Base-by-base conservation (phyloP, 2,329 filamentous ascomycete species). In the Paracoccidioides lutzii region DNA sequence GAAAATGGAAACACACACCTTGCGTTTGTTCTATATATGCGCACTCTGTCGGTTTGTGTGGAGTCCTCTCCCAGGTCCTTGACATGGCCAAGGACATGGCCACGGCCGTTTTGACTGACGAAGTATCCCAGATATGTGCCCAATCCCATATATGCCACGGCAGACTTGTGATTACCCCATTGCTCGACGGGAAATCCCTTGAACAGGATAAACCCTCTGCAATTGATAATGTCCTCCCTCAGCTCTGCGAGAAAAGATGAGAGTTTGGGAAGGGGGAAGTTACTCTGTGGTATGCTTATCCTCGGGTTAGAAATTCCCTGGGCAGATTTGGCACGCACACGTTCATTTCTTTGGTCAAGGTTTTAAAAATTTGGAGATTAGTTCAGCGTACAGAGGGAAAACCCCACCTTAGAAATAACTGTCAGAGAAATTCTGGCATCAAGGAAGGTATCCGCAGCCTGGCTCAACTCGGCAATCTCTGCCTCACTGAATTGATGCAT, bases 171-270 rank as follows among this genome's bases (percentile, higher is more conserved):
- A 53, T 82, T 80, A 0, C 84, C 82, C 90, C 90, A 95, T 71
- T 79, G 68, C 45, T 79, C 65, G 0, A 90, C 87, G 0, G 88
- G 89, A 68, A 95, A 84, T 53, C 85, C 83, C 69, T 93, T 94
- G 76, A 94, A 93, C 12, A 95, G 79, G 60, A 93, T 86, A 73
- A 95, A 95, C 14, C 90, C 90, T 65, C 93, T 93, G 60, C 88
- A 89, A 66, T 94, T 81, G 55, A 94, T 71, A n/a, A 87, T 74
- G 59, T 87, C 84, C 15, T 78, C 74, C 52, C 81, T 78, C 58
- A 88, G 76, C 2, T 76, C 69, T 5, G 68, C 70, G 15, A 88
- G 72, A 55, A 80, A 77, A 2, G 65, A 60, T 7, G 75, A 71
- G 42, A 88, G 76, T 12, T 71, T 75, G 2, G 82, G 80, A 1